Base-by-base conservation (phyloP, 768 basidiomycete genomes). In the Fistulinella prunicolor region DNA sequence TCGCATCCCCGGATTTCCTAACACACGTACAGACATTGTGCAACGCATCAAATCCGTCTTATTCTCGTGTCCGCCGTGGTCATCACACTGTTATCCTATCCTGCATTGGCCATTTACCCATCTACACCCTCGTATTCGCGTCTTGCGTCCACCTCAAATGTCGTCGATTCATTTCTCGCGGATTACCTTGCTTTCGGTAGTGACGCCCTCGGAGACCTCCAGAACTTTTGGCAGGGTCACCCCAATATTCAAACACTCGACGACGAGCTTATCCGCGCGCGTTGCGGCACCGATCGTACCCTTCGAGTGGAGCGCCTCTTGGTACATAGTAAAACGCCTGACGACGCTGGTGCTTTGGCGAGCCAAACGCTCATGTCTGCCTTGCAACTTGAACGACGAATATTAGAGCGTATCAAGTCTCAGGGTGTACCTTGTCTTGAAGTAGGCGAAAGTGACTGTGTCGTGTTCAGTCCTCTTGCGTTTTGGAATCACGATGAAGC, bases 51-150 rank as follows among this genome's bases (percentile, higher is more conserved):
- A 68, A 89, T 90, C 46, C 83, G 89, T 44, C 82, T 94, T 41
- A 89, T 94, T 64, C 78, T 94, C 56, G 83, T 92, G 51, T 93
- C 88, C 19, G 81, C 86, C 42, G 79, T 92, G 49, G 90, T 94
- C 54, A 93, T 94, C 62, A 87, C 90, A 46, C 86, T 86, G 16
- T 80, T 94, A 46, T 88, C 92, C 61, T 93, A 91, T 56, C 92
- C 92, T n/a, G 92, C 92, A 17, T 78, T 94, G 42, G 82, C 88
- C 42, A 77, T 89, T 48, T 92, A 93, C 64, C 83, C 83, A 20
- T 85, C 87, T 1, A 83, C 88, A 1, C 79, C 82, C 49, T 79
- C 81, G 0, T 79, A 80, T 65, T 85, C 74, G 42, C 66, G 60
- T 41, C 76, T 74, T 56, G 81, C 75, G 51, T 77, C 72, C 68